Evolutionary conservation across 148 eudicot genomes (phyloP), one percentile per base, ranked within the genome.

Genomic region (Silene uniflora): DNA sequence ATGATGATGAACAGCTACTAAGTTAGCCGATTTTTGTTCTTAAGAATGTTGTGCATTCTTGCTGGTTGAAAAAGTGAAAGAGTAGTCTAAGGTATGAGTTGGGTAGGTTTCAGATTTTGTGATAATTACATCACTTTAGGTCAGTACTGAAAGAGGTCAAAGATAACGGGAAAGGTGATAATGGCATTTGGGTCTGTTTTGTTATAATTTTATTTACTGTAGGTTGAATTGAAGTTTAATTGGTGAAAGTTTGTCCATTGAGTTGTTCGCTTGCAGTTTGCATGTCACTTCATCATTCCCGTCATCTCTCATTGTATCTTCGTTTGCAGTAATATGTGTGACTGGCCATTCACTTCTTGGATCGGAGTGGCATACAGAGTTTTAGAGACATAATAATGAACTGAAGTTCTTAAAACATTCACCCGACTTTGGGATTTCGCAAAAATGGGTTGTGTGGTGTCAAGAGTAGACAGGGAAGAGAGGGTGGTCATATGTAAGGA

Each of bases 401-500:
- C 18, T 29, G 22, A 23, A 8, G 7, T 39, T 64, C 24, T 32
- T 10, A 7, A 59, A 14, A 79, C 23, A 62, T 47, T 54, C 46
- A 21, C 2, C 29, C 21, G 8, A 54, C 39, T 65, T 29, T 23
- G 3, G 21, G 18, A 62, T 35, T 69, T 62, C 4, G 8, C 52
- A 74, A 55, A 55, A 74, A 91, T 91, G 97, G 97, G 97, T 44
- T 89, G 97, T 78, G 84, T 77, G 77, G 75, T 84, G 56, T 89
- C 97, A 22, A 87, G 84, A 62, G 81, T 91, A n/a, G 92, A 87
- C 49, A 81, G 84, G 49, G 90, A 87, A 74, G 91, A 89, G 77
- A 87, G 91, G 84, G 92, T 90, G 69, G 81, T 81, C 69, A 75
- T 79, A 2, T 91, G 91, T 67, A 91, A 85, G 80, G 97, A 91